phyloP scores from a whole-genome alignment of 352 stramenopile genomes.

The Globisporangium nodosum region DNA sequence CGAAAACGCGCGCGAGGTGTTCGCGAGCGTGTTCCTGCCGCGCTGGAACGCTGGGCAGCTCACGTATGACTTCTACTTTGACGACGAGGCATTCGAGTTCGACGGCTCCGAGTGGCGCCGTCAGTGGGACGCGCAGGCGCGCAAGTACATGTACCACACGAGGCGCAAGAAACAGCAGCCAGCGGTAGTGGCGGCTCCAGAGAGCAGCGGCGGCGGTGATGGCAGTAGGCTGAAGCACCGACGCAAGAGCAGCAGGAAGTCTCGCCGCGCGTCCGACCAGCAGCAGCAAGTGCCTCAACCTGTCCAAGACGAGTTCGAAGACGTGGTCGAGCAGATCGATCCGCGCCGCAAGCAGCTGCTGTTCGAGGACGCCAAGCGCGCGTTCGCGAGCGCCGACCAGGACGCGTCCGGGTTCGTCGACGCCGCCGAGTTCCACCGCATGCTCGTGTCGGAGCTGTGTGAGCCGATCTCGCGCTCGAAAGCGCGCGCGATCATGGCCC shows the following conservation, averaged over 20 bases:
- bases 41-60: slow-evolving; percentile 40
- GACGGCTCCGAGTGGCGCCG: slow-evolving; percentile 30
- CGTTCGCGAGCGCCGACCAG: slow-evolving; percentile 26
- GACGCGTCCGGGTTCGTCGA: slow-evolving; percentile 36
- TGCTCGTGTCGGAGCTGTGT: slow-evolving; percentile 13
- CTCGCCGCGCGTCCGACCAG: neutral
- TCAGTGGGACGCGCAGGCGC: slow-evolving; percentile 21
- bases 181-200: neutral
- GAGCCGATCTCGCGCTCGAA: neutral
- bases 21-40: slow-evolving; percentile 34
- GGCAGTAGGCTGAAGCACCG: slow-evolving; percentile 6
- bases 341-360: slow-evolving; percentile 33
- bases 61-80: slow-evolving; percentile 56
- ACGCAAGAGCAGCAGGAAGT: slow-evolving; percentile 7
- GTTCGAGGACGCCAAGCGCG: slow-evolving; percentile 19
- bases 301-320: slow-evolving; percentile 20
- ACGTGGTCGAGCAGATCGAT: slow-evolving; percentile 33
- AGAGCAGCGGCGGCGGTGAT: too few species aligned
- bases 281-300: neutral
- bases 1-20: slow-evolving; percentile 34
- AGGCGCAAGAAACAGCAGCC: neutral
- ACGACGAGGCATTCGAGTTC: slow-evolving; percentile 39
- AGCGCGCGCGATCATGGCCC: slow-evolving; percentile 13
- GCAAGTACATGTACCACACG: neutral
- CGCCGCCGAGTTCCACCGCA: slow-evolving; percentile 24